A percentile compares a stretch with the other conserved stretches of the same genome.
Evolutionary conservation across 2,329 filamentous ascomycete genomes (phyloP).

Genomic region (Pseudohalonectria lignicola): DNA sequence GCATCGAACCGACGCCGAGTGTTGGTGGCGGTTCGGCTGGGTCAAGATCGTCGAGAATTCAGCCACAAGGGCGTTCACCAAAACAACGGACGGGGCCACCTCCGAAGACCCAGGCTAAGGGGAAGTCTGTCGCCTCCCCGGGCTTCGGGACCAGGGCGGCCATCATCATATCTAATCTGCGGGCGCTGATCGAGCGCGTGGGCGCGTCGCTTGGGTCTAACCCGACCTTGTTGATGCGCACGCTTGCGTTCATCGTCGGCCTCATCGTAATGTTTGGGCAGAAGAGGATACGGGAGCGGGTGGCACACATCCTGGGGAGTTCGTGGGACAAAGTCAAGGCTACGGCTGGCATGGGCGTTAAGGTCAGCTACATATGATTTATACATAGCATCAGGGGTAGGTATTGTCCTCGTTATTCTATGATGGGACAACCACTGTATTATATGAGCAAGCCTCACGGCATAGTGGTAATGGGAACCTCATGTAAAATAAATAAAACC

Average conservation of each 20-base stretch:
- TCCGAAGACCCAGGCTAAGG: constrained; percentile 18
- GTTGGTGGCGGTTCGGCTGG: constrained; percentile 17
- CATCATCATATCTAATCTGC: constrained; percentile 41
- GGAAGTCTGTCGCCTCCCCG: constrained; percentile 17
- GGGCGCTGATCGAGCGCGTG: constrained; percentile 38
- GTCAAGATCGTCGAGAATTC: constrained; percentile 9
- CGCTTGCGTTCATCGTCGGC: constrained; percentile 69
- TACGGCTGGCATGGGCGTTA: constrained; percentile 92
- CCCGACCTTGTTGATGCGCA: constrained; percentile 44
- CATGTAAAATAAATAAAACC: too few relatives aligned
- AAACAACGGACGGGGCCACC: constrained; percentile 3
- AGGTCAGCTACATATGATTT: constrained; percentile 84
- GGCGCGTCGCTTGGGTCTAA: constrained; percentile 41
- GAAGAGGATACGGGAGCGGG: constrained; percentile 61
- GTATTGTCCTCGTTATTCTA: too few relatives aligned
- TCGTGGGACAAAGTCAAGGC: constrained; percentile 73
- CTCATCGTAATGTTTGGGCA: constrained; percentile 68
- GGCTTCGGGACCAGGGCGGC: constrained; percentile 36
- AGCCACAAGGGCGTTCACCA: too few relatives aligned
- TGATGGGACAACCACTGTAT: too few relatives aligned
- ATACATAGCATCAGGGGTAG: too few relatives aligned
- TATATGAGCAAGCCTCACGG: too few relatives aligned
- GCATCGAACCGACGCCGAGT: constrained; percentile 46
- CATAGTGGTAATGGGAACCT: too few relatives aligned
- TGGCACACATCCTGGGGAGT: constrained; percentile 55